Evolutionary conservation across 352 stramenopile species (phyloP), one percentile per base, ranked within the genome.

Genomic region (Phytophthora tubulina): DNA sequence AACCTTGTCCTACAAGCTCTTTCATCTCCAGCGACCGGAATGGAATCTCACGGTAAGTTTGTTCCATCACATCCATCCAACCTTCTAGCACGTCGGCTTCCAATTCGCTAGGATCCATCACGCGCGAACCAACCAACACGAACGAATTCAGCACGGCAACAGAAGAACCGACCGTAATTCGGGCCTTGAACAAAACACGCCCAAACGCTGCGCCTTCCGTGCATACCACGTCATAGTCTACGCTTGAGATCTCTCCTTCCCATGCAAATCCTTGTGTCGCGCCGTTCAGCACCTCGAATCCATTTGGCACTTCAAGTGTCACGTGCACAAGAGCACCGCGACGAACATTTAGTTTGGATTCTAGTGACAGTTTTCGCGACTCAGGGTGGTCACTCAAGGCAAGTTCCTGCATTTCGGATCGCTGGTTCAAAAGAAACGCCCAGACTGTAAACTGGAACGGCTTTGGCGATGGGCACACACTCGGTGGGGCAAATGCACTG

Each of bases 1-100:
- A 91, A 0, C 88, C 88, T 41, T 85, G 77, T 0, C 88, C 88
- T 1, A 95, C 86, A 11, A 94, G 81, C 36, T 94, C 81, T 53
- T 94, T 90, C 53, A 95, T 67, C 52, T 95, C 77, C 2, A 95
- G 57, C 10, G 75, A 76, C 14, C 55, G 65, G 67, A 87, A 95
- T 60, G 85, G 82, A 21, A 95, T 91, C 52, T 95, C 88, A 15
- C 89, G 59, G 55, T 84, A 95, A n/a, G 83, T 88, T 67, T 89
- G 89, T 41, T 86, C 81, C 55, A 95, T 67, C 44, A 95, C 80
- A 70, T 95, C 88, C 17, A 93, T 81, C 65, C 84, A 78, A 4
- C 79, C 88, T 13, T 85, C 63, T 8, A 93, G 73, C 50, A 91
- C 74, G 50, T 92, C 65, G 3, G 68, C 73, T 63, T 90, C 84